These are phyloP conservation scores for Cubamyces lactineus DNA, from an alignment of 768 basidiomycete genomes.

Conservation along the genomic window DNA sequence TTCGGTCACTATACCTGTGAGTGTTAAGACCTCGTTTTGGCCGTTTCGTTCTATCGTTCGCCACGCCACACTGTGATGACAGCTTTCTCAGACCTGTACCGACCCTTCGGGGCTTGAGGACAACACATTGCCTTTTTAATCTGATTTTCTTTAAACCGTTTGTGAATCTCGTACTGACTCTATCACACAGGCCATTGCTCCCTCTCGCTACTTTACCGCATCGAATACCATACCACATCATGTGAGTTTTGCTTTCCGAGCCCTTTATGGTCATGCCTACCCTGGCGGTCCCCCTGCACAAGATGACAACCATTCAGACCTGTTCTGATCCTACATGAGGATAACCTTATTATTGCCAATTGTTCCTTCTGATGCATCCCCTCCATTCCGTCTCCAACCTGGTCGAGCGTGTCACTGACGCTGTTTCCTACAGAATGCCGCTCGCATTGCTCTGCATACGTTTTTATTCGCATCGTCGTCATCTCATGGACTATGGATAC, in stretches of 20 bases:
- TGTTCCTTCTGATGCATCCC: conserved; percentile 34
- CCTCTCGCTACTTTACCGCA: neutral
- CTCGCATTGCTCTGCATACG: conserved; percentile 12
- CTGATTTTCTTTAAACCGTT: conserved; percentile 35
- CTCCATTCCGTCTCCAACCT: neutral
- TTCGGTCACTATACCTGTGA: conserved; percentile 25
- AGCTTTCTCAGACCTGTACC: conserved; percentile 78
- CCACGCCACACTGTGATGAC: conserved; percentile 53
- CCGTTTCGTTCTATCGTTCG: conserved; percentile 12
- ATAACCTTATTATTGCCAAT: conserved; percentile 59
- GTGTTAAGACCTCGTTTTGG: conserved; percentile 3
- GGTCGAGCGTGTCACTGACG: neutral
- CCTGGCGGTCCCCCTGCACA: conserved; percentile 20
- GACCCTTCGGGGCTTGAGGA: conserved; percentile 55
- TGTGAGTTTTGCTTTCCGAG: conserved; percentile 40
- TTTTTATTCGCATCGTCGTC: neutral
- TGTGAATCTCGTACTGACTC: conserved; percentile 22
- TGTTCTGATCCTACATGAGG: conserved; percentile 65
- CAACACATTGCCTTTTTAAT: conserved; percentile 68
- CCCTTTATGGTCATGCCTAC: neutral
- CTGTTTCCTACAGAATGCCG: conserved; percentile 9
- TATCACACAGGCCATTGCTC: conserved; percentile 6
- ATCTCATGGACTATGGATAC: conserved; percentile 8
- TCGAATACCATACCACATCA: conserved; percentile 9
- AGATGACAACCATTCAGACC: conserved; percentile 66